phyloP scores from a whole-genome alignment of 1,284 basidiomycete species.

The Sparassis latifolia region DNA sequence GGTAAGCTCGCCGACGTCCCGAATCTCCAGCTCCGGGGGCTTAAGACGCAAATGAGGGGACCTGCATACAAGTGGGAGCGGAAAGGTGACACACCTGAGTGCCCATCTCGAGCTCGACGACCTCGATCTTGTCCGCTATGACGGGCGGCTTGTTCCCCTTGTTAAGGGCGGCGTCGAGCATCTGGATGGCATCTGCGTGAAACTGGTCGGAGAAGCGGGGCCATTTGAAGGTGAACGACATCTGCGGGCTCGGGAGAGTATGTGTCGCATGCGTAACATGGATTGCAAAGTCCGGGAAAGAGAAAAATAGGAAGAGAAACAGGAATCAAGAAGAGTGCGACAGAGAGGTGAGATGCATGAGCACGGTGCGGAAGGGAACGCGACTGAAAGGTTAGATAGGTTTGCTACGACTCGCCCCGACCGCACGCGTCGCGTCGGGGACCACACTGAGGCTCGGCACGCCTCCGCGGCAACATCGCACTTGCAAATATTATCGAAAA shows the following conservation, averaged over 20 bases:
- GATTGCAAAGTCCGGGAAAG: constrained; percentile 1
- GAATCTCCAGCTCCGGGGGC: constrained; percentile 96
- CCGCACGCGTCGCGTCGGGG: too few species aligned
- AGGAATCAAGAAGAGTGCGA: constrained; percentile 4
- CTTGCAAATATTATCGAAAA: too few species aligned
- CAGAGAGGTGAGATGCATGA: neutral
- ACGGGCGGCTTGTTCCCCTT: constrained; percentile 97
- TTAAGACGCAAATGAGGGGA: constrained; percentile 22
- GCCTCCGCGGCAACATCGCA: too few species aligned
- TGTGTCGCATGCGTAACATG: constrained; percentile 2
- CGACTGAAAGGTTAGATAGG: neutral
- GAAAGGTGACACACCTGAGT: constrained; percentile 63
- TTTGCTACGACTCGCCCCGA: too few species aligned
- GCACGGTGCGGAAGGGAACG: neutral
- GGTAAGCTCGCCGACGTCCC: constrained; percentile 96
- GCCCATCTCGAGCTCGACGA: constrained; percentile 97
- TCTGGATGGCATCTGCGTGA: constrained; percentile 87
- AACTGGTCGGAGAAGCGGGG: constrained; percentile 94
- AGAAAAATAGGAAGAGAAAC: constrained; percentile 2
- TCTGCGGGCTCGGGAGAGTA: constrained; percentile 25
- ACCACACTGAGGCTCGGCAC: too few species aligned
- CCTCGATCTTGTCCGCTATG: constrained; percentile 96
- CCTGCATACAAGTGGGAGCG: constrained; percentile 1
- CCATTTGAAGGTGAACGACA: constrained; percentile 99
- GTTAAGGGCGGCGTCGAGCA: constrained; percentile 93